phyloP scores from a whole-genome alignment of 2,329 filamentous ascomycete genomes.

The Aurifilum marmelostoma region DNA sequence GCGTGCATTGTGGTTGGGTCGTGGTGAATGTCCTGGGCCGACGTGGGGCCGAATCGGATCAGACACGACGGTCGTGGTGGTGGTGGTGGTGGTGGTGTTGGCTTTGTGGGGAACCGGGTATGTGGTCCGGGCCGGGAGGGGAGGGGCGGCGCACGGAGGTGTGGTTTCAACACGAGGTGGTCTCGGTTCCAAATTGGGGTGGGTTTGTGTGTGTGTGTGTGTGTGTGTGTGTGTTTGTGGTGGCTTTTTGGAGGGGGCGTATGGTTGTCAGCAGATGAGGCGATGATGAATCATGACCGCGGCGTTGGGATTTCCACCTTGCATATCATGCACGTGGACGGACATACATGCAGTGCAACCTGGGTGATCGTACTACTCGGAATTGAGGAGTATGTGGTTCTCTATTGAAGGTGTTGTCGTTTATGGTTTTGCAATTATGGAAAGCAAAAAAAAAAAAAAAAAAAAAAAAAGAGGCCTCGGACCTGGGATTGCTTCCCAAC shows the following conservation, averaged over 20 bases:
- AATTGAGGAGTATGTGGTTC: background rate
- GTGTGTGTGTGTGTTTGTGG: background rate
- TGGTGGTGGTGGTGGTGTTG: too few species aligned
- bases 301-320: background rate
- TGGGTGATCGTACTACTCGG: background rate
- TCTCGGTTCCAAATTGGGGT: background rate
- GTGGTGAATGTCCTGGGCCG: background rate
- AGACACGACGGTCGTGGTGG: background rate
- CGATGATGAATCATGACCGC: slow-evolving; percentile 10
- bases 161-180: background rate
- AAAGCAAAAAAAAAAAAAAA: too few species aligned
- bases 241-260: background rate
- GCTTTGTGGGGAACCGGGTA: background rate
- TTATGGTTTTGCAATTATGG: too few species aligned
- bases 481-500: too few species aligned
- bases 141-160: background rate
- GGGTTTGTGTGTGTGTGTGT: background rate
- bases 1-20: slow-evolving; percentile 21
- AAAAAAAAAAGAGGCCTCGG: too few species aligned
- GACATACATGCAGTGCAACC: background rate
- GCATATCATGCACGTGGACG: background rate
- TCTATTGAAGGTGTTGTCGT: too few species aligned
- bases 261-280: background rate
- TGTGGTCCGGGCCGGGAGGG: background rate
- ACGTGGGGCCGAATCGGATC: background rate